phyloP scores from a whole-genome alignment of 1,284 basidiomycete genomes.

The Austroboletus novae-zelandiae region DNA sequence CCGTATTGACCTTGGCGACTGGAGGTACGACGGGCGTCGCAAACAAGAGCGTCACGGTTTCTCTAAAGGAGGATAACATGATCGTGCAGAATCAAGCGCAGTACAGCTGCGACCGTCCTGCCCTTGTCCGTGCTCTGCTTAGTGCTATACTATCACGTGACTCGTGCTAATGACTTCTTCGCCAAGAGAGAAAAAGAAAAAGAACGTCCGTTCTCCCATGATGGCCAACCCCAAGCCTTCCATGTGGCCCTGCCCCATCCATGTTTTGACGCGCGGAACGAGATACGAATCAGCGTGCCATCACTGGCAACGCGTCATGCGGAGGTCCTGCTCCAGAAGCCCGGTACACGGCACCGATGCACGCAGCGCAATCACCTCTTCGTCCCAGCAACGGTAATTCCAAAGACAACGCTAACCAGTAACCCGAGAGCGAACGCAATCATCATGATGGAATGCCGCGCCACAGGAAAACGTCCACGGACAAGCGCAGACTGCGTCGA shows the following conservation, averaged over 20 bases:
- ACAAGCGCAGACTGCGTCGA: constrained; percentile 28
- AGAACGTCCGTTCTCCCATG: too few species aligned
- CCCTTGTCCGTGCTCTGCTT: too few species aligned
- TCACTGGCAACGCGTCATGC: too few species aligned
- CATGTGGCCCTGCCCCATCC: too few species aligned
- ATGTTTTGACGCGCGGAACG: too few species aligned
- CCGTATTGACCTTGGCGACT: neutral
- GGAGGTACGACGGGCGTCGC: constrained; percentile 22
- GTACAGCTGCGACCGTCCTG: too few species aligned
- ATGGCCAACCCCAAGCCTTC: too few species aligned
- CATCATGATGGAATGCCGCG: constrained; percentile 22
- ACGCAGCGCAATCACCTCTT: constrained; percentile 1
- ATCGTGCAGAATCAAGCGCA: neutral
- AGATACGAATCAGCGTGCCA: too few species aligned
- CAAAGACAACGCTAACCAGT: constrained; percentile 23
- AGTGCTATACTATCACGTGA: constrained; percentile 6
- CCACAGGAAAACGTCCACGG: constrained; percentile 28
- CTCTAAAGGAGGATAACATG: constrained; percentile 17
- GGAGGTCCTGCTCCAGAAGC: too few species aligned
- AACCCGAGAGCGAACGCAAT: constrained; percentile 24
- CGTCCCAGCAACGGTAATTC: constrained; percentile 20
- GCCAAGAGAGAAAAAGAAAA: too few species aligned
- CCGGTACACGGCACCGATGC: too few species aligned
- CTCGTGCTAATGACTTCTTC: too few species aligned
- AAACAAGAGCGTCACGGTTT: constrained; percentile 19